Evolutionary conservation across 495 filamentous ascomycete species (phyloP), one percentile per base, ranked within the genome.

Genomic region (Trichocladium antarcticum): DNA sequence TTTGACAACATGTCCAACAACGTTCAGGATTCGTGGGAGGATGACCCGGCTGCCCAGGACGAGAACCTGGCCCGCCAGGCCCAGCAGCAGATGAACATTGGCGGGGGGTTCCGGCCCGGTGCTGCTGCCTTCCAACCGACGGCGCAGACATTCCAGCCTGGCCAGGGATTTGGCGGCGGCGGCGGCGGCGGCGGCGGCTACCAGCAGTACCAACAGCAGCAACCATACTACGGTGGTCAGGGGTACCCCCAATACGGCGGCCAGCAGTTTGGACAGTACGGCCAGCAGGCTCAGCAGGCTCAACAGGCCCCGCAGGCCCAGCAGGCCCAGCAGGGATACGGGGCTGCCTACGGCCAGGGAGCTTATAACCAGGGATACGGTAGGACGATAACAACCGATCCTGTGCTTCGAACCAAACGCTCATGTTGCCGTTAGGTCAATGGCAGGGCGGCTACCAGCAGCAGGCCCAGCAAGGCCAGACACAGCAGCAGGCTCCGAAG

Each of bases 11-110:
- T 96, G 89, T 83, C 89, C 43, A 77, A 85, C 51, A 53, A 62
- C 57, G 49, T 61, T 14, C 82, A 87, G 39, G 87, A 94, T 51
- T 90, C 85, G 16, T 98, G 92, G 92, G 92, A 98, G 71, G 87
- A 98, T 57, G 92, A 94, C 51, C 82, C 88, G 62, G 80, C 87
- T 32, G 83, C 80, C 40, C 86, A 94, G 71, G 85, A 95, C 45
- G 85, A 92, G 50, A 80, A 84, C 55, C 79, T 95, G 54, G 79
- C 86, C 47, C 76, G 83, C 63, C 89, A 88, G 67, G 68, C 82
- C 8, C 81, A 90, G 66, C 75, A 81, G 54, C 82, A 85, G 58
- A 74, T 86, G 65, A 87, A 87, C 56, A 63, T 89, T 35, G 79
- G 81, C 62, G 68, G 67, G 57, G 71, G 67, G 14, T 92, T 92